Base-by-base conservation (phyloP, 129 eudicot species). In the Lactuca saligna region DNA sequence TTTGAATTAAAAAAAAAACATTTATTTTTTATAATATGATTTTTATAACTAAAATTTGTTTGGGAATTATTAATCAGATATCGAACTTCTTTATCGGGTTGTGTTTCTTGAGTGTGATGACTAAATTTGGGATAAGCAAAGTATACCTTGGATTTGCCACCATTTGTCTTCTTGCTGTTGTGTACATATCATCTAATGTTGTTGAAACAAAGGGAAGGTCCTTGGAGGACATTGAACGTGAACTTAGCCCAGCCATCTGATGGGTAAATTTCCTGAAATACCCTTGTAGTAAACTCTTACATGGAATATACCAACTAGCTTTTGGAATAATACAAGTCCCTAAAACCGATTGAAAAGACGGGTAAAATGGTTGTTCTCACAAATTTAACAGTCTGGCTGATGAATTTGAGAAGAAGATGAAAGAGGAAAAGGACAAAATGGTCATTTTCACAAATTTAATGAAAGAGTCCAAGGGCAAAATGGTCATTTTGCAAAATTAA, bases 121-220 rank as follows among this genome's bases (percentile, higher is more conserved):
- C 48, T 41, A 80, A 72, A 80, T 87, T 84, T 63, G 97, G 99
- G 15, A 87, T 93, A 69, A 87, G 95, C 79, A 85, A 63, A 67
- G 99, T 93, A 75, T 89, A 93, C 82, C 89, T 93, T 72, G 99
- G 95, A 61, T 93, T 93, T 54, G 90, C 90, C 0, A 69, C 79
- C 3, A 83, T 87, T 15, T 93, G 99, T 69, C 46, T 83, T 34
- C 70, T 85, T 49, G 99, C 93, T 66, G 92, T 85, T 33, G 13
- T 89, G 81, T 93, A 93, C 76, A 82, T 93, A 73, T 79, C 80
- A 55, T 71, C 87, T 65, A 93, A 89, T n/a, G 97, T 93, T 48
- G 97, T 93, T 41, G 99, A 89, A 75, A 93, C 99, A 61, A 93
- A 93, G 81, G 97, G 98, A 6, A 86, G 98, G 51, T 93, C 98